Conservation (phyloP, 1,284 basidiomycete genomes). For the Quambalaria eucalypti region DNA sequence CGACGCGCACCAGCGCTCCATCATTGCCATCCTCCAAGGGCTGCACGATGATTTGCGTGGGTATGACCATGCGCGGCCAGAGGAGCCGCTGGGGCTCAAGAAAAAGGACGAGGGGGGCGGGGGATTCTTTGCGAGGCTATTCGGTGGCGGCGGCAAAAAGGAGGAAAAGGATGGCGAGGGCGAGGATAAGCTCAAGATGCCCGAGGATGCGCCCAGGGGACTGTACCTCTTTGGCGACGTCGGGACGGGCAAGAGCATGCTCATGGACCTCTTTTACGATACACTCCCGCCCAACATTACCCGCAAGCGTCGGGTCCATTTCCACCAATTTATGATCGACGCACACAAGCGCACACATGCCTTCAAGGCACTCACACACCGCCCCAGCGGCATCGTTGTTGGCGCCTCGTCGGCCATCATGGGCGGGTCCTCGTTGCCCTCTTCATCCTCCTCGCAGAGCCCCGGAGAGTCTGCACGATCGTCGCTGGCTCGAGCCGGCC, state of each 20-base stretch:
- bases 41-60: constrained; percentile 64
- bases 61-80: constrained; percentile 51
- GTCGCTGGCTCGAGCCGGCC: neutral
- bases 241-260: constrained; percentile 85
- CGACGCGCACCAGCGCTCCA: constrained; percentile 74
- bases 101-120: constrained; percentile 8
- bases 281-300: constrained; percentile 69
- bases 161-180: constrained; percentile 5
- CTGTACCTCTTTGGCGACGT: constrained; percentile 96
- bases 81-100: constrained; percentile 24
- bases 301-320: constrained; percentile 78
- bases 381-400: constrained; percentile 42
- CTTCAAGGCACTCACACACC: constrained; percentile 45
- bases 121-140: constrained; percentile 9
- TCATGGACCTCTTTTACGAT: constrained; percentile 94
- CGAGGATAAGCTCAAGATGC: constrained; percentile 21
- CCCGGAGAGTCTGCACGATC: neutral
- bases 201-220: constrained; percentile 64
- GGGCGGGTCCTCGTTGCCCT: constrained; percentile 4
- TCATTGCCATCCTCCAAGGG: constrained; percentile 70
- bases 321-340: constrained; percentile 87
- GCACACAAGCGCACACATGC: constrained; percentile 86
- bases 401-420: constrained; percentile 6
- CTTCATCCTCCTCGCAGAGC: neutral
- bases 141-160: constrained; percentile 10